phyloP scores from a whole-genome alignment of 768 basidiomycete genomes.

The Boletales sp. region DNA sequence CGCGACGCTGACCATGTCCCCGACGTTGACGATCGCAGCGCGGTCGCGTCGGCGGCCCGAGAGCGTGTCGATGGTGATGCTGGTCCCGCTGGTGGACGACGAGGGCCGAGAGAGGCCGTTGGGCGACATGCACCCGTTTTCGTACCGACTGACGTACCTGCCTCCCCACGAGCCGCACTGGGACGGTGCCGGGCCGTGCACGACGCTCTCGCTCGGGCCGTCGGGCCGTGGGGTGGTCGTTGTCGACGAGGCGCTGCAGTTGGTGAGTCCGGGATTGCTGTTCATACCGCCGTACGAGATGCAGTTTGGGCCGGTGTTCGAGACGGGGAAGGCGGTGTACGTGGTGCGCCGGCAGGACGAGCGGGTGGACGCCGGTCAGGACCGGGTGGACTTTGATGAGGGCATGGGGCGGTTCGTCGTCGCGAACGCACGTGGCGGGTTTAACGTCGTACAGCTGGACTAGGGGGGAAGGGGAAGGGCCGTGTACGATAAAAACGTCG shows the following conservation, averaged over 20 bases:
- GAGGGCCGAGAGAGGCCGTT: neutral
- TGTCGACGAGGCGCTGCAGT: constrained; percentile 19
- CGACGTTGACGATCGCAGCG: constrained; percentile 26
- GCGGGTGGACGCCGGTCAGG: neutral
- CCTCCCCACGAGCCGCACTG: constrained; percentile 1
- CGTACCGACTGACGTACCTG: constrained; percentile 17
- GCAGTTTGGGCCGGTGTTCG: constrained; percentile 27
- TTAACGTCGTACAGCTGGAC: constrained; percentile 25
- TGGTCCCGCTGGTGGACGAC: constrained; percentile 17
- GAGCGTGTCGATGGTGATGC: constrained; percentile 22
- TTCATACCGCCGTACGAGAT: constrained; percentile 29
- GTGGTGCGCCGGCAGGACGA: neutral
- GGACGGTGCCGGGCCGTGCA: constrained; percentile 6
- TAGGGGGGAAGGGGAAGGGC: neutral
- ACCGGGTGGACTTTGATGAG: constrained; percentile 29
- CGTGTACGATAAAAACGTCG: no score
- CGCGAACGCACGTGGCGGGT: constrained; percentile 21
- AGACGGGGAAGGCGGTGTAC: constrained; percentile 19
- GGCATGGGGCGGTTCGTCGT: constrained; percentile 31
- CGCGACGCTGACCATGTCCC: neutral
- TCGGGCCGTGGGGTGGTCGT: constrained; percentile 30
- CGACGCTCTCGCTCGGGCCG: constrained; percentile 18
- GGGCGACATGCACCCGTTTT: constrained; percentile 8
- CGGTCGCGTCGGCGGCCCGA: constrained; percentile 10
- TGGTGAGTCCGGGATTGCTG: constrained; percentile 21